Percentiles rank a stretch among this genome's conserved stretches.
phyloP scores from a whole-genome alignment of 306 rosid genomes.

The Mucuna pruriens region DNA sequence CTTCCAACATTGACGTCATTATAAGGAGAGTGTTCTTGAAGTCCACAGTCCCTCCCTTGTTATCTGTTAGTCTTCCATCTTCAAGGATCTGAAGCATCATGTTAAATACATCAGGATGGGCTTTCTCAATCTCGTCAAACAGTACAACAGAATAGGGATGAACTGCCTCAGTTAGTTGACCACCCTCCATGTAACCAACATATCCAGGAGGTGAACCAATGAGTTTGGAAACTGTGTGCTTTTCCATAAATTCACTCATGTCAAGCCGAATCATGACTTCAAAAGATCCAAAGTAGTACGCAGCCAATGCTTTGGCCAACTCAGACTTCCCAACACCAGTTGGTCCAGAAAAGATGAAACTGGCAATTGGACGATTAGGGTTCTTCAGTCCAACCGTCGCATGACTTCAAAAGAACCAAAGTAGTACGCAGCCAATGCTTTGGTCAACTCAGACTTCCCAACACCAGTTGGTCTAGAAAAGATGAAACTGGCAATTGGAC shows the following conservation, averaged over 20 bases:
- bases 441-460: constrained; percentile 96
- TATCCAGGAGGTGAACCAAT: constrained; percentile 98
- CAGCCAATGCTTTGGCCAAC: too few relatives aligned
- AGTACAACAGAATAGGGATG: constrained; percentile 92
- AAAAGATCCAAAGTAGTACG: too few relatives aligned
- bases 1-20: constrained; percentile 97
- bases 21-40: constrained; percentile 95
- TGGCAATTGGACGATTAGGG: too few relatives aligned
- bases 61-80: constrained; percentile 94
- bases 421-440: constrained; percentile 90
- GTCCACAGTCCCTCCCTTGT: constrained; percentile 96
- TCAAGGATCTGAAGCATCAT: constrained; percentile 98
- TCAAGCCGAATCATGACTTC: constrained; percentile 97
- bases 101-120: constrained; percentile 95
- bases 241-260: constrained; percentile 98
- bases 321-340: too few relatives aligned
- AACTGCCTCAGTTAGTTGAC: constrained; percentile 97
- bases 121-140: constrained; percentile 97
- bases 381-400: too few relatives aligned
- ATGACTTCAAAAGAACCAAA: constrained; percentile 96
- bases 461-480: constrained; percentile 99
- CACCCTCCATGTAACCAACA: constrained; percentile 96
- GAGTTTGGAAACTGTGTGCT: constrained; percentile 93
- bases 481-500: constrained; percentile 97
- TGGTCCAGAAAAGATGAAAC: too few relatives aligned